Evolutionary conservation across 805 yeast genomes (phyloP), one percentile per base, ranked within the genome.

Genomic region (Candida patagonica): DNA sequence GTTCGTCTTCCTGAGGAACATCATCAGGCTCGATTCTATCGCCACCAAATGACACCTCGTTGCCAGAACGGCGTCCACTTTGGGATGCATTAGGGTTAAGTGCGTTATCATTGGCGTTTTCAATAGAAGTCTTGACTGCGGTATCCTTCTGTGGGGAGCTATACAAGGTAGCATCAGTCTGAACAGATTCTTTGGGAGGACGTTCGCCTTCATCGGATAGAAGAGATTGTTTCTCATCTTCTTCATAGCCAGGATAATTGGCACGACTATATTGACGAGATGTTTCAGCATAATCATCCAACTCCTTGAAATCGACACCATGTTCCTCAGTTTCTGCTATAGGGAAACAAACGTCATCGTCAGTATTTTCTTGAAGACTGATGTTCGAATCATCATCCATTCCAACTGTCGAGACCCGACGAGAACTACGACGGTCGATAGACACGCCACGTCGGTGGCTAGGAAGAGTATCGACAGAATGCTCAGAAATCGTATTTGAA

Each of bases 341-440:
- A 2, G 97, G 97, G 62, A 88, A 88, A 67, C 97, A 89, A 33
- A 89, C 98, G 71, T 89, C 96, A 54, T 89, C 97, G 0, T 95
- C 86, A 55, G 86, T 95, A 55, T 87, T 96, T 0, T 87, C 96
- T 51, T 84, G 94, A 3, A 56, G 40, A 15, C 57, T 48, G 23
- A 47, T 50, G 27, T 53, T 53, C 6, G 64, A 56, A 16, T 50
- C 62, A 7, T 55, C 52, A 19, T 55, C 59, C 15, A 50, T 49
- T 20, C 49, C 60, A 12, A 48, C 33, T 15, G 45, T 26, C 22
- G 55, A 47, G 22, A 42, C 12, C 30, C 54, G 38, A 8, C 55
- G 44, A 2, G 52, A 43, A 3, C 52, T 38, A 17, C 45, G 36
- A n/a, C 47, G 26, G 23, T 42, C 42, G 22, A 22, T 15, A 26